A percentile compares a stretch with the other conserved stretches of the same genome.
phyloP scores from a whole-genome alignment of 345 rosid genomes.

The Erysimum cheiranthoides region DNA sequence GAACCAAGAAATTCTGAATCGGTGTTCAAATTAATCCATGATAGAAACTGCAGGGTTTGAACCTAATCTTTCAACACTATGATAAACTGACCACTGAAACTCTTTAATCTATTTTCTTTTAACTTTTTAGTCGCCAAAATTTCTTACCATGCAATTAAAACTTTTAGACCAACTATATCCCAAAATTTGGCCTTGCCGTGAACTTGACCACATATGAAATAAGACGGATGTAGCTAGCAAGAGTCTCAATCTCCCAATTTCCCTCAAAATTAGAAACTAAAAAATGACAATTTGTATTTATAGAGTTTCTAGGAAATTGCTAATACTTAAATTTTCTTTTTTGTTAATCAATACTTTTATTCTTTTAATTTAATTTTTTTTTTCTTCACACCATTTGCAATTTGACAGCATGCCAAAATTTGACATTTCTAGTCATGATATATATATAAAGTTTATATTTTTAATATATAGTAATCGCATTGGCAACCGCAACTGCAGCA shows the following conservation, averaged over 20 bases:
- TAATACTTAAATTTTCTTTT: neutral
- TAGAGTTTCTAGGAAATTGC: neutral
- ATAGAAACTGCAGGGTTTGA: neutral
- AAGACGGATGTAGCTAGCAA: neutral
- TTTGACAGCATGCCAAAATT: neutral
- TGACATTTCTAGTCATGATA: conserved; percentile 13
- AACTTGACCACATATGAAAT: neutral
- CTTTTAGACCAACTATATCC: neutral
- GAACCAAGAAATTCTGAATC: neutral
- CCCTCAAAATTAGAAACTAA: neutral
- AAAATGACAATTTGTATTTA: neutral
- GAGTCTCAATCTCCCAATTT: neutral
- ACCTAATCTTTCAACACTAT: neutral
- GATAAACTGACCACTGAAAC: neutral
- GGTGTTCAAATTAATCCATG: neutral
- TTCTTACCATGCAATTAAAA: neutral
- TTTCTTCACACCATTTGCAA: neutral
- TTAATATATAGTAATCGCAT: neutral
- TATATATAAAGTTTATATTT: neutral
- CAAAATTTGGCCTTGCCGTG: neutral
- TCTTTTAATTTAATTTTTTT: neutral
- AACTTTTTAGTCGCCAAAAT: neutral
- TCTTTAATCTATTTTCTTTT: neutral
- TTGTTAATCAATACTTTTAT: neutral
- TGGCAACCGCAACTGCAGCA: conserved; percentile 25